Base-by-base conservation (phyloP, 2,329 filamentous ascomycete species). In the Fusarium tricinctum region DNA sequence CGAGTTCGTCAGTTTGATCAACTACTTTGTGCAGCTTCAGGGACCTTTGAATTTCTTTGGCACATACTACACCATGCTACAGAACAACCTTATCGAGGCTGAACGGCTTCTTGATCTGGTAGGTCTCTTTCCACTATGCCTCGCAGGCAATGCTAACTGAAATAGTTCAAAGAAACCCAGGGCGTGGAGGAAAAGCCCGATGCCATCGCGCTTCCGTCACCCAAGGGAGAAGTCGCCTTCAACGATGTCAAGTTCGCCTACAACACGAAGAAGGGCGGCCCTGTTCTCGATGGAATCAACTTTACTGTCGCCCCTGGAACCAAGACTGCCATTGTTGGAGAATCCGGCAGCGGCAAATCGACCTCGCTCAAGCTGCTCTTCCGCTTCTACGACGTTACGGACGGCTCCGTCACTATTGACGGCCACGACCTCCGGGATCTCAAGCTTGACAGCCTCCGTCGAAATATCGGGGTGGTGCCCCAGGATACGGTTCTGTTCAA, bases 21-120 rank as follows among this genome's bases (percentile, higher is more conserved):
- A 84, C 22, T 89, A 88, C 74, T 86, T 89, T 78, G 83, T 84
- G n/a, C 86, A 88, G 71, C 80, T 89, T 6, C 86, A 88, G 65
- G 85, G 82, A 8, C 88, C 88, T 6, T 80, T 90, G 50, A 89
- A 88, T 73, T 89, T 88, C 76, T 90, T 90, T 66, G 81, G 81
- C 0, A 82, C 81, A 3, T 83, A 82, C 58, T 84, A 83, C 59
- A 82, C 77, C 9, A 79, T 82, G 78, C 73, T 84, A 10, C 80
- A 83, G 71, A 81, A 81, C 62, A 81, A 82, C 15, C 69, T 84
- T 1, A 82, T 84, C 17, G 80, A 83, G 59, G 81, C 82, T 5
- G 80, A 84, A 73, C 78, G 81, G 2, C 77, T 84, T 66, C 76
- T 83, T 6, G 81, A 82, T 59, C 70, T 84, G 42, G 78, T 81